Evolutionary conservation across 768 basidiomycete genomes (phyloP), one percentile per base, ranked within the genome.

Genomic region (Cystobasidiopsis lactophilus): DNA sequence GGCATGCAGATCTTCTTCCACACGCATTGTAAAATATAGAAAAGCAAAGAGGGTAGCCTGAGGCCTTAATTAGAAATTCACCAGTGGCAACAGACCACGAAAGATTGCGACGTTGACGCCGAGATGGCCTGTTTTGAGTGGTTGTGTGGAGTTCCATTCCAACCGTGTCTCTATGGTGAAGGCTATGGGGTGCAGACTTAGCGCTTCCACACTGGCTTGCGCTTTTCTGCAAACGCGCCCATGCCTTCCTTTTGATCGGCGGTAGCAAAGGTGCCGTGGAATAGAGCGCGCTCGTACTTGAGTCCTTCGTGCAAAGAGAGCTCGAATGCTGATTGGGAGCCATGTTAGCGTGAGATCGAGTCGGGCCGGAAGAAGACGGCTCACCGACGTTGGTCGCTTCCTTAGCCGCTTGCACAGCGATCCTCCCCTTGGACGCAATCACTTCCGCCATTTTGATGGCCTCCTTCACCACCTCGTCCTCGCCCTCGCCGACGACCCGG

Each of bases 141-240:
- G n/a, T n/a, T n/a, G n/a, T n/a, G n/a, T n/a, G n/a, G n/a, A n/a
- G n/a, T n/a, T n/a, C n/a, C n/a, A n/a, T n/a, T n/a, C n/a, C n/a
- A n/a, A n/a, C n/a, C n/a, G n/a, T n/a, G n/a, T n/a, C n/a, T n/a
- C n/a, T n/a, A n/a, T n/a, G n/a, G n/a, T n/a, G n/a, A n/a, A n/a
- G n/a, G n/a, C n/a, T n/a, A n/a, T n/a, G n/a, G n/a, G n/a, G n/a
- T n/a, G n/a, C n/a, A n/a, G n/a, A 7, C 16, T 35, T 35, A 35
- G 33, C 33, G 33, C 29, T 77, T 78, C 69, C 85, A 98, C 23
- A 75, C 72, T 16, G 91, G 70, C 68, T 82, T 82, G 64, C 91
- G 75, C 73, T 95, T 98, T 68, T 93, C 84, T 10, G 78, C 77
- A 62, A 98, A 96, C 21, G 91, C 91, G 23, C 72, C 65, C 91